Conservation (phyloP, 345 rosid genomes). For the Heritiera fomes region DNA sequence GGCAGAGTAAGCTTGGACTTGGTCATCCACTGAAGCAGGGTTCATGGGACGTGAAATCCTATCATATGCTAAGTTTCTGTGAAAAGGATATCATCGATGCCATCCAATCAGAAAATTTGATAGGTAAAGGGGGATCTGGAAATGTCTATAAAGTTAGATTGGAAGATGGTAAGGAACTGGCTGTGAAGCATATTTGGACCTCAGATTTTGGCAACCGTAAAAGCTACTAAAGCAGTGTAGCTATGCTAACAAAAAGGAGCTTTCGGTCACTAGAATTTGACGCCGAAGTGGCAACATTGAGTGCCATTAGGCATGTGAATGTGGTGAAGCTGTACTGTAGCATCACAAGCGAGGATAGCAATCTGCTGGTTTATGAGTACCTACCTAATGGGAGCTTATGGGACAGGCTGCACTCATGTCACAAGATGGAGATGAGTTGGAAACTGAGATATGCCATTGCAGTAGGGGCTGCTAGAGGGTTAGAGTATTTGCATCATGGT, state of each 20-base stretch:
- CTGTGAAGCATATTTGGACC: slow-evolving; percentile 78
- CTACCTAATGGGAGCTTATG: slow-evolving; percentile 81
- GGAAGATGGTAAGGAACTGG: slow-evolving; percentile 57
- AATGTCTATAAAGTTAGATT: slow-evolving; percentile 72
- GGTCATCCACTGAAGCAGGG: slow-evolving; percentile 37
- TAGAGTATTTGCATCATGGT: slow-evolving; percentile 82
- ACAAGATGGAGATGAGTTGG: slow-evolving; percentile 61
- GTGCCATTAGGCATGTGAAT: slow-evolving; percentile 77
- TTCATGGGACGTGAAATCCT: slow-evolving; percentile 68
- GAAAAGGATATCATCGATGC: slow-evolving; percentile 66
- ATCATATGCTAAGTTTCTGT: slow-evolving; percentile 47
- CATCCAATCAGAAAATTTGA: slow-evolving; percentile 61
- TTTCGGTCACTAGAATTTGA: slow-evolving; percentile 50
- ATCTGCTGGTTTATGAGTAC: slow-evolving; percentile 79
- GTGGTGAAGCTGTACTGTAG: slow-evolving; percentile 85
- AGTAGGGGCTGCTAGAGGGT: slow-evolving; percentile 74
- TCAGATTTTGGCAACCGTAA: slow-evolving; percentile 26
- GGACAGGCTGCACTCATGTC: slow-evolving; percentile 67
- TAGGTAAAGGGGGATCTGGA: slow-evolving; percentile 86
- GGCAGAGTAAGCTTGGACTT: slow-evolving; percentile 30
- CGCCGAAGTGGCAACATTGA: slow-evolving; percentile 67
- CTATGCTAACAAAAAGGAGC: slow-evolving; percentile 41
- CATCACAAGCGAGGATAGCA: slow-evolving; percentile 81
- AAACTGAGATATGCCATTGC: slow-evolving; percentile 64
- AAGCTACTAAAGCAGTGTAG: slow-evolving; percentile 44